Percentiles rank a stretch among this genome's conserved stretches.
These are phyloP conservation scores for Sphaceloma murrayae DNA, from an alignment of 2,329 filamentous ascomycete species.

Conservation along the genomic window DNA sequence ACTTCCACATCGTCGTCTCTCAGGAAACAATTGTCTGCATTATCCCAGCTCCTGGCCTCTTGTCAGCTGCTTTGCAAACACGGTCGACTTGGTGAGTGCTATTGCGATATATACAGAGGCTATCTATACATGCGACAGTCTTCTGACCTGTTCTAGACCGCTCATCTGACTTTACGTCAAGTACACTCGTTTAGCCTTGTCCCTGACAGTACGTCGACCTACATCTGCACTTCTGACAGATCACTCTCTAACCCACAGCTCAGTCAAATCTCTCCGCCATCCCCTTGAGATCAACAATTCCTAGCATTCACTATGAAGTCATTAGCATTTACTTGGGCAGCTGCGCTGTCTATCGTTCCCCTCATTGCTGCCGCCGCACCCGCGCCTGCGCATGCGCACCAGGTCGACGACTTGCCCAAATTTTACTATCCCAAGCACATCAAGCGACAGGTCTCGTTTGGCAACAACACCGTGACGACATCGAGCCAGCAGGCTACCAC, in stretches of 20 bases:
- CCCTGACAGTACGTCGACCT: conserved; percentile 9
- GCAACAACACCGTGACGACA: conserved; percentile 9
- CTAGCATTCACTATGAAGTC: conserved; percentile 13
- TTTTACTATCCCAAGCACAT: conserved; percentile 15
- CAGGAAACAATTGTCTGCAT: conserved; percentile 3
- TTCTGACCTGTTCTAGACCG: conserved; percentile 1
- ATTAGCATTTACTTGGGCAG: conserved; percentile 11
- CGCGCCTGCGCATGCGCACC: conserved; percentile 8
- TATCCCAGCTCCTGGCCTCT: conserved; percentile 2
- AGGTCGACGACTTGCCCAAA: conserved; percentile 7
- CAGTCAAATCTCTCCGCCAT: not conserved
- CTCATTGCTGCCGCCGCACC: conserved; percentile 9
- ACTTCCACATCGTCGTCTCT: conserved; percentile 7
- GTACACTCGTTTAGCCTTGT: conserved; percentile 14
- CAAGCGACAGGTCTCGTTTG: conserved; percentile 15
- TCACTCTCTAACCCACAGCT: not conserved
- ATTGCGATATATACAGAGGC: too few relatives aligned
- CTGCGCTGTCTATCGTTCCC: conserved; percentile 14
- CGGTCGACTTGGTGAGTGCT: not conserved
- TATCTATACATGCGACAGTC: too few relatives aligned
- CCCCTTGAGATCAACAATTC: not conserved
- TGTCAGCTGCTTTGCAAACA: not conserved
- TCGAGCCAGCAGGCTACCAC: not conserved
- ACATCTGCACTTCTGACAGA: too few relatives aligned
- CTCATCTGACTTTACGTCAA: conserved; percentile 15